Evolutionary conservation across 2,329 filamentous ascomycete species (phyloP), one percentile per base, ranked within the genome.

Genomic region (Periglandula ipomoeae): DNA sequence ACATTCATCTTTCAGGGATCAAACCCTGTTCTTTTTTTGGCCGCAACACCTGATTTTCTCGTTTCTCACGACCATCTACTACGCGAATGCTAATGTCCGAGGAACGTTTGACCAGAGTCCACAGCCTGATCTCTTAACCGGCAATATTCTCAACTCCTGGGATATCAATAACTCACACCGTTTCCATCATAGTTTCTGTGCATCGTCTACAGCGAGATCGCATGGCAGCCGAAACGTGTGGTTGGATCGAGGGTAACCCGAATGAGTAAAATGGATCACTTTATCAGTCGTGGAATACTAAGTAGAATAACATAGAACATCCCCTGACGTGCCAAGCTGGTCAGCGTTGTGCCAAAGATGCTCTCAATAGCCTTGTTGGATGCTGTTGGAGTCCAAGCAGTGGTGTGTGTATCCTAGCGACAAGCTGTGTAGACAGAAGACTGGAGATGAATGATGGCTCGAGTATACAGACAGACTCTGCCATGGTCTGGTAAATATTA

Each of bases 171-270:
- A n/a, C 27, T 13, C 27, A 32, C 10, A 9, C 7, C 3, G 4
- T 11, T 32, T 3, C 27, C 19, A 19, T 8, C 13, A 41, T 40
- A 26, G 30, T 22, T 19, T 17, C 37, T 10, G 19, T 17, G 19
- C 32, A 17, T 11, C 39, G 27, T 9, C 35, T 24, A 27, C 23
- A 8, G 13, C 35, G 26, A 22, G 35, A 13, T 39, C 17, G 6
- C 9, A 30, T 15, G 9, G 22, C 48, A 23, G 15, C 30, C 11
- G 54, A 55, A 37, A 54, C 46, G 8, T 58, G 56, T 30, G 56
- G 56, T 20, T 58, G 55, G 53, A 27, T 58, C 15, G 53, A 55
- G 24, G 56, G 54, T 10, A 52, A 53, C 9, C 48, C 54, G 3
- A 48, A 54, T 56, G 47, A 34, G 38, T 17, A 27, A 13, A 35